phyloP scores from a whole-genome alignment of 306 rosid genomes.

The Inga laurina region DNA sequence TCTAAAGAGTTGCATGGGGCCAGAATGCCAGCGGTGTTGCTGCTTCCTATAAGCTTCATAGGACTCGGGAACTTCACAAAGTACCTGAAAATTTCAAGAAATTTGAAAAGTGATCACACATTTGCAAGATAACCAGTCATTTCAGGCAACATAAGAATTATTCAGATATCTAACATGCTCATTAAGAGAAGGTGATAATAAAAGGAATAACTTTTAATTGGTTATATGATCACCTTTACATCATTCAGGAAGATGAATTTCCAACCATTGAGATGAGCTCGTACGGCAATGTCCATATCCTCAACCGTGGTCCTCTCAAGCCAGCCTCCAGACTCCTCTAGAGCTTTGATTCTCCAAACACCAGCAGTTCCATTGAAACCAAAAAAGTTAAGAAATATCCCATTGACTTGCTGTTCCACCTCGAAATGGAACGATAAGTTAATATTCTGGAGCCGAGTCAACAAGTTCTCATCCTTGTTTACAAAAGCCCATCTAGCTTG shows the following conservation, averaged over 20 bases:
- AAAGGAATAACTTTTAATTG: background rate
- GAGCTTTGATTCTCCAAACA: constrained; percentile 95
- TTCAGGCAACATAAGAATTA: background rate
- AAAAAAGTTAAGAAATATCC: constrained; percentile 82
- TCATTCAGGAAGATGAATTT: constrained; percentile 88
- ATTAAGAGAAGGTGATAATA: constrained; percentile 20
- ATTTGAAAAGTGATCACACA: background rate
- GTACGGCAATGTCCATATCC: constrained; percentile 96
- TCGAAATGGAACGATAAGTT: constrained; percentile 96
- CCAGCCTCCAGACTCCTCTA: constrained; percentile 97
- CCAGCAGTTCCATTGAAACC: constrained; percentile 99
- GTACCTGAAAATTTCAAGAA: constrained; percentile 58
- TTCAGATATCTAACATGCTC: background rate
- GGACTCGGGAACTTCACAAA: constrained; percentile 93
- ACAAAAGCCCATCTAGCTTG: constrained; percentile 97
- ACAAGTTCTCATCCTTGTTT: constrained; percentile 90
- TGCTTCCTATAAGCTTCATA: constrained; percentile 96
- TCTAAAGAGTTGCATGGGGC: constrained; percentile 97
- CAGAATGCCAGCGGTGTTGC: constrained; percentile 99
- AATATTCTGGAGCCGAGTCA: constrained; percentile 96
- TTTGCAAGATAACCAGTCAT: constrained; percentile 2
- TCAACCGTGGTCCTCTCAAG: constrained; percentile 94
- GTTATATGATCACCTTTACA: constrained; percentile 70
- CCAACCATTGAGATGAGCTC: constrained; percentile 98
- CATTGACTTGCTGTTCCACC: constrained; percentile 98